Conservation (phyloP, 352 stramenopile genomes). For the Globisporangium middletonii region DNA sequence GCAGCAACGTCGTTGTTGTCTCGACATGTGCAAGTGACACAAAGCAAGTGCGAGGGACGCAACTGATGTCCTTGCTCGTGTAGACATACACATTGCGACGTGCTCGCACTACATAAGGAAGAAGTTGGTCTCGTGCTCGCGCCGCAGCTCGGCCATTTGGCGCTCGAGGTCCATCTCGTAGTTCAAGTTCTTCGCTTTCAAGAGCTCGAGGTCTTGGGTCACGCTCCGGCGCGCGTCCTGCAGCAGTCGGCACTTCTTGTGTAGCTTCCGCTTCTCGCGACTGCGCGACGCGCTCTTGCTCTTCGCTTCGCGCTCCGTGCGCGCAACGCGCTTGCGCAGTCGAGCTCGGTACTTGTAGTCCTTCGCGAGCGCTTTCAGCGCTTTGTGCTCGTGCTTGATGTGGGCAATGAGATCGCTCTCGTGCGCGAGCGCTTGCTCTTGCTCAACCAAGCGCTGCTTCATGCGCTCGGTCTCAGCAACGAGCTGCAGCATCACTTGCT, state of each 20-base stretch:
- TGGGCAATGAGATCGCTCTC: slow-evolving; percentile 23
- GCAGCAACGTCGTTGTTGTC: too few species aligned
- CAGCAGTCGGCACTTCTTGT: slow-evolving; percentile 41
- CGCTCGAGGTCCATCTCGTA: slow-evolving; percentile 51
- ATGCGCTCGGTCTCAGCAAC: slow-evolving; percentile 23
- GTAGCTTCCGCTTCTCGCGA: slow-evolving; percentile 13
- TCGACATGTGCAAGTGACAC: too few species aligned
- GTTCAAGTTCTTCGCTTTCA: slow-evolving; percentile 51
- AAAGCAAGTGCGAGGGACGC: too few species aligned
- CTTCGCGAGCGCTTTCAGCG: slow-evolving; percentile 30
- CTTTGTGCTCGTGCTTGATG: slow-evolving; percentile 31
- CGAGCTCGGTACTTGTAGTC: slow-evolving; percentile 30
- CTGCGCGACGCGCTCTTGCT: slow-evolving; percentile 11
- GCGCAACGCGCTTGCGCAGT: slow-evolving; percentile 26
- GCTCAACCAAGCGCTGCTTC: slow-evolving; percentile 24
- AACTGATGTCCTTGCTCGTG: too few species aligned
- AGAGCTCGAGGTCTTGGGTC: slow-evolving; percentile 46
- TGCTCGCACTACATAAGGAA: slow-evolving; percentile 27
- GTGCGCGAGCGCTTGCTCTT: slow-evolving; percentile 25
- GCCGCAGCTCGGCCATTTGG: slow-evolving; percentile 40
- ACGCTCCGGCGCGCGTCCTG: slow-evolving; percentile 39
- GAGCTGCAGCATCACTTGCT: slow-evolving; percentile 26
- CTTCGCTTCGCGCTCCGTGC: slow-evolving; percentile 21
- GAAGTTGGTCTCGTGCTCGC: slow-evolving; percentile 61
- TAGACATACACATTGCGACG: too few species aligned